Evolutionary conservation across 2,329 filamentous ascomycete species (phyloP).

Genomic region (Gnomoniopsis sp.): DNA sequence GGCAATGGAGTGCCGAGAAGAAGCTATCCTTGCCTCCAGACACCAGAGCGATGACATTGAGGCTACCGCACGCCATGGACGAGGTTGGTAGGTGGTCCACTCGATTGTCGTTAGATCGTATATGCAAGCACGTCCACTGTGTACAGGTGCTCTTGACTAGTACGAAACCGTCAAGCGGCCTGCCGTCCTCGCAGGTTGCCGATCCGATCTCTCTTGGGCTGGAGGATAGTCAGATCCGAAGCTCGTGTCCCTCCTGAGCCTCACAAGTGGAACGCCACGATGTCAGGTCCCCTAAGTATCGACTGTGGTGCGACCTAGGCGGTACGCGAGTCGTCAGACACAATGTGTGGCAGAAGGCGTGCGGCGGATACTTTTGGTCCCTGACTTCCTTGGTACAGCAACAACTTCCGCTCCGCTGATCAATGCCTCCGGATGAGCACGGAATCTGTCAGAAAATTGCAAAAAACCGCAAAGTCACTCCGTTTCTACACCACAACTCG

Average conservation of each 20-base stretch:
- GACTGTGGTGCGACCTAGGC: conserved; percentile 1
- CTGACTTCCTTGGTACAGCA: background rate
- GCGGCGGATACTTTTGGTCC: background rate
- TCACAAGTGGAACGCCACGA: conserved; percentile 4
- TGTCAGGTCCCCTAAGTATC: conserved; percentile 12
- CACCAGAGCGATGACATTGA: conserved; percentile 85
- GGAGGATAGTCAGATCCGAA: background rate
- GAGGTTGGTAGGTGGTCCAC: background rate
- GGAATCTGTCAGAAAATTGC: conserved; percentile 6
- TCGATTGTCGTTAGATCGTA: background rate
- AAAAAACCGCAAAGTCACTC: background rate
- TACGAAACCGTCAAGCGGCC: no score
- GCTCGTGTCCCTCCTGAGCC: background rate
- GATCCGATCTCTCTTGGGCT: background rate
- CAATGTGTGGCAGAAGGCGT: background rate
- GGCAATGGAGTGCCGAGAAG: conserved; percentile 87
- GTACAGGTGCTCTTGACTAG: background rate
- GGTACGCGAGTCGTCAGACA: background rate
- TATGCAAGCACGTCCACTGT: background rate
- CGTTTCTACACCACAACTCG: background rate
- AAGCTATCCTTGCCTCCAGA: conserved; percentile 98
- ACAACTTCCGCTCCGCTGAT: background rate
- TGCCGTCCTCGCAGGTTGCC: background rate
- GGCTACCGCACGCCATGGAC: conserved; percentile 38
- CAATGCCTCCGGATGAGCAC: conserved; percentile 1